Percentiles rank a stretch among this genome's conserved stretches.
phyloP scores from a whole-genome alignment of 139 green algal species.

The Chlorella sp. region DNA sequence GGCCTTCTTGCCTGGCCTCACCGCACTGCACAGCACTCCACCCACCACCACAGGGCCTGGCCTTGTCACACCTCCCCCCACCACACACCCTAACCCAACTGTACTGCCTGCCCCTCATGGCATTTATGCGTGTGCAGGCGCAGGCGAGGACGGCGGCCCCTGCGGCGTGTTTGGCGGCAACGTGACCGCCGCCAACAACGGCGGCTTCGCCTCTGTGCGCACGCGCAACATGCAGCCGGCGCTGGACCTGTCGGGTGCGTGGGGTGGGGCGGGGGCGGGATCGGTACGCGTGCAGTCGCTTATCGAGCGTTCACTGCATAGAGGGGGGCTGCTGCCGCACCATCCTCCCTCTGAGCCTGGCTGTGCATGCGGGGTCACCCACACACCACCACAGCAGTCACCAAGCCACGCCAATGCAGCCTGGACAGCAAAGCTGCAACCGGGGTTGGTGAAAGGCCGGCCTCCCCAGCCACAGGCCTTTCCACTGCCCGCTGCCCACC shows the following conservation, averaged over 20 bases:
- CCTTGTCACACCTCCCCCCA: too few relatives aligned
- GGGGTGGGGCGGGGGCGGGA: not conserved
- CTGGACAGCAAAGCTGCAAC: too few relatives aligned
- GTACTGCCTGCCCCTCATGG: not conserved
- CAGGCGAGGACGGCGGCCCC: slow-evolving; percentile 69
- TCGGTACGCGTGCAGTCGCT: too few relatives aligned
- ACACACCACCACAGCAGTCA: too few relatives aligned
- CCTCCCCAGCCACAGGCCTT: too few relatives aligned
- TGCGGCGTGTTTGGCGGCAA: slow-evolving; percentile 73
- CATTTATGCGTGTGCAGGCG: slow-evolving; percentile 2
- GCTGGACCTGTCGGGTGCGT: slow-evolving; percentile 70
- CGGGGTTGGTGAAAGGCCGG: too few relatives aligned
- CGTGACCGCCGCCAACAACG: slow-evolving; percentile 87
- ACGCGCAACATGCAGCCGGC: slow-evolving; percentile 84
- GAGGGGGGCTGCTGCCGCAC: too few relatives aligned
- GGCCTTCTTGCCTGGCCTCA: not conserved
- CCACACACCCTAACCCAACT: not conserved
- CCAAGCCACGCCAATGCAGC: too few relatives aligned
- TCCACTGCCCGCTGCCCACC: too few relatives aligned
- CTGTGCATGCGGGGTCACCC: too few relatives aligned
- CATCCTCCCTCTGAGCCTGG: too few relatives aligned
- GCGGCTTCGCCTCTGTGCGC: slow-evolving; percentile 89
- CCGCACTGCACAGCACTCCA: not conserved
- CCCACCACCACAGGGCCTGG: not conserved
- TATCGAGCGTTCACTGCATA: too few relatives aligned